Conservation (phyloP, 2,329 filamentous ascomycete species). For the Fusarium phyllophilum region DNA sequence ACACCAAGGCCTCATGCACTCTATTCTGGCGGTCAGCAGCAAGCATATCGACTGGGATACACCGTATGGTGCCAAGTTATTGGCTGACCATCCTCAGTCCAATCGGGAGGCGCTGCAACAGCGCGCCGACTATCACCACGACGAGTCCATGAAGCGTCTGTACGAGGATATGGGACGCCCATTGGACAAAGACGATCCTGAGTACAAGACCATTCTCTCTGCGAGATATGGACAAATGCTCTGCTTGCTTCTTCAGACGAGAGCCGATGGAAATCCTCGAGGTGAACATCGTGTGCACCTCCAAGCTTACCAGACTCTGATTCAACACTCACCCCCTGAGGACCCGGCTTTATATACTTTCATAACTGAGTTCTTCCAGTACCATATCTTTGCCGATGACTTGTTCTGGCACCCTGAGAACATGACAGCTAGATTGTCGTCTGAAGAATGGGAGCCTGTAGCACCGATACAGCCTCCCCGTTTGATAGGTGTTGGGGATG, state of each 20-base stretch:
- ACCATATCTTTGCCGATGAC: constrained; percentile 77
- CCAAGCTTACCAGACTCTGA: constrained; percentile 76
- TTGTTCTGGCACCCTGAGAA: constrained; percentile 62
- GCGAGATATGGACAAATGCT: constrained; percentile 72
- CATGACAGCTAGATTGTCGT: constrained; percentile 51
- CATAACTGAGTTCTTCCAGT: constrained; percentile 84
- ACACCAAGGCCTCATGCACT: constrained; percentile 89
- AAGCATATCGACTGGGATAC: constrained; percentile 75
- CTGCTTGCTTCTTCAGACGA: constrained; percentile 67
- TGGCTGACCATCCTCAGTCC: constrained; percentile 61
- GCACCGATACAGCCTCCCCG: constrained; percentile 59
- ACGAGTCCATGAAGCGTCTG: constrained; percentile 63
- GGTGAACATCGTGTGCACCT: constrained; percentile 86
- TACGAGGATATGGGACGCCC: constrained; percentile 58
- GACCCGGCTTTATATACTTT: constrained; percentile 73
- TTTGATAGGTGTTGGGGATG: constrained; percentile 85
- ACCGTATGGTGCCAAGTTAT: constrained; percentile 64
- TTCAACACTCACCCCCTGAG: constrained; percentile 69
- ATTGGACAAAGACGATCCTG: constrained; percentile 55
- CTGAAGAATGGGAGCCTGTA: constrained; percentile 56
- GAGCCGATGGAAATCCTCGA: constrained; percentile 64
- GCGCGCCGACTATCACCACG: constrained; percentile 66
- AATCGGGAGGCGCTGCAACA: constrained; percentile 58
- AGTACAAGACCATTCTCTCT: constrained; percentile 59
- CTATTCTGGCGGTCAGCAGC: constrained; percentile 83